phyloP scores from a whole-genome alignment of 2,329 filamentous ascomycete species.

The Sordariomycetes sp. region DNA sequence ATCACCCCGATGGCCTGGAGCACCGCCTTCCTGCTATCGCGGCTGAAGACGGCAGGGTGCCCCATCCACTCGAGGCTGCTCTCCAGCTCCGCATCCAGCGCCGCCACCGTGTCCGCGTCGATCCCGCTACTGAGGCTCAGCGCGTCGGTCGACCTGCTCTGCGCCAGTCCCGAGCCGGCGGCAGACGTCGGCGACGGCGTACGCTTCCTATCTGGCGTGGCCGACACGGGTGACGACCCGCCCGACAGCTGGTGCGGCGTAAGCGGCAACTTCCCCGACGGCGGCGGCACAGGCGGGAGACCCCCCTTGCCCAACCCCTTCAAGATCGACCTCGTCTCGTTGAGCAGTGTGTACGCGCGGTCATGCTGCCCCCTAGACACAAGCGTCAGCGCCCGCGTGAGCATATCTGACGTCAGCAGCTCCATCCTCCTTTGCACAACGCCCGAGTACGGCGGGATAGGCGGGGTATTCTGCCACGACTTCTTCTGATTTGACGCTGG shows the following conservation, averaged over 20 bases:
- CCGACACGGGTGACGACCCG: conserved; percentile 17
- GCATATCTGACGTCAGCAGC: conserved; percentile 92
- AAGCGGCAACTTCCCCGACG: conserved; percentile 25
- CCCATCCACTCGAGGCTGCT: conserved; percentile 93
- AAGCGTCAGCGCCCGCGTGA: conserved; percentile 80
- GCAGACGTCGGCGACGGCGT: conserved; percentile 41
- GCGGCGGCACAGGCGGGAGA: conserved; percentile 72
- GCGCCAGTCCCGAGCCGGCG: conserved; percentile 27
- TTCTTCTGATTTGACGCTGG: conserved; percentile 55
- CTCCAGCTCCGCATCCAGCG: conserved; percentile 84
- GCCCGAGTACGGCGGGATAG: conserved; percentile 87
- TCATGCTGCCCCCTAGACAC: conserved; percentile 89
- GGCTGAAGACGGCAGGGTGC: conserved; percentile 86
- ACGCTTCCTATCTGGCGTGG: conserved; percentile 39
- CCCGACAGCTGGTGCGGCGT: conserved; percentile 34
- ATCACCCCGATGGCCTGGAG: conserved; percentile 95
- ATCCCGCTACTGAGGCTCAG: conserved; percentile 60
- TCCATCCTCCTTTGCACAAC: conserved; percentile 98
- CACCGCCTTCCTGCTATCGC: conserved; percentile 90
- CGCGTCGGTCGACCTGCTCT: conserved; percentile 40
- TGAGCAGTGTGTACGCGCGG: conserved; percentile 79
- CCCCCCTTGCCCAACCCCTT: conserved; percentile 94
- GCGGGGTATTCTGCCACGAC: conserved; percentile 53
- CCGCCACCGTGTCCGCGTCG: conserved; percentile 66
- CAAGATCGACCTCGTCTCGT: conserved; percentile 86